These are phyloP conservation scores for Mucor circinelloides DNA, from an alignment of 371 early-diverging fungal genomes.

Conservation along the genomic window DNA sequence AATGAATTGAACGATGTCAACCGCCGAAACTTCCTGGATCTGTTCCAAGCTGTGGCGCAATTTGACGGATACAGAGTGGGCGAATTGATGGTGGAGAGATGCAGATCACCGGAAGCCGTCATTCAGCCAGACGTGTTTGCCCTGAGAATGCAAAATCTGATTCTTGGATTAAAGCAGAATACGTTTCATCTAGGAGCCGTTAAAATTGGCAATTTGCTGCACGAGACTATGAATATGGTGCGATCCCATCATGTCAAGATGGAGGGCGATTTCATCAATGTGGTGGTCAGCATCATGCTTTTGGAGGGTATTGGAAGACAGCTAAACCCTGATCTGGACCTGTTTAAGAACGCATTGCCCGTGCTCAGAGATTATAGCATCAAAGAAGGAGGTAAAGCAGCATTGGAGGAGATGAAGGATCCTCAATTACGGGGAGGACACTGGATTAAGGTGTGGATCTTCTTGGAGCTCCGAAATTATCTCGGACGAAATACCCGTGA, in stretches of 20 bases:
- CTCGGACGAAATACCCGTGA: constrained; percentile 47
- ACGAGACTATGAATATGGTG: constrained; percentile 81
- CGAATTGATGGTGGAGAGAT: constrained; percentile 86
- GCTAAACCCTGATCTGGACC: constrained; percentile 89
- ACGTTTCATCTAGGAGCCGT: constrained; percentile 83
- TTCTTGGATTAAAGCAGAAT: constrained; percentile 65
- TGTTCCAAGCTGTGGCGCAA: constrained; percentile 84
- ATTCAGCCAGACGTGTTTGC: constrained; percentile 79
- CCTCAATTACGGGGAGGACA: constrained; percentile 45
- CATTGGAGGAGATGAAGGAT: constrained; percentile 57
- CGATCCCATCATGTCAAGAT: constrained; percentile 89
- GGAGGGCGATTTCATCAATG: constrained; percentile 93
- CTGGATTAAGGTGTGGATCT: constrained; percentile 79
- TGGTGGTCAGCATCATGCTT: constrained; percentile 86
- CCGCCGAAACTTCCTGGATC: constrained; percentile 86
- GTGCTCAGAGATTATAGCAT: constrained; percentile 71
- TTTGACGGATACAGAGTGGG: constrained; percentile 87
- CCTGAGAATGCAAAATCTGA: constrained; percentile 74
- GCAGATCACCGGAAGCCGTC: constrained; percentile 74
- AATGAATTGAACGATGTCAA: constrained; percentile 73
- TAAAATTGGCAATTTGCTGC: constrained; percentile 77
- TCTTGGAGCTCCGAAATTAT: constrained; percentile 76
- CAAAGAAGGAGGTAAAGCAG: constrained; percentile 58
- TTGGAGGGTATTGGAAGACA: constrained; percentile 94
- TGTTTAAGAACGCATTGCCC: constrained; percentile 83